Percentiles rank a stretch among this genome's conserved stretches.
Conservation (phyloP, 2,329 filamentous ascomycete species). For the Clonostachys byssicola region DNA sequence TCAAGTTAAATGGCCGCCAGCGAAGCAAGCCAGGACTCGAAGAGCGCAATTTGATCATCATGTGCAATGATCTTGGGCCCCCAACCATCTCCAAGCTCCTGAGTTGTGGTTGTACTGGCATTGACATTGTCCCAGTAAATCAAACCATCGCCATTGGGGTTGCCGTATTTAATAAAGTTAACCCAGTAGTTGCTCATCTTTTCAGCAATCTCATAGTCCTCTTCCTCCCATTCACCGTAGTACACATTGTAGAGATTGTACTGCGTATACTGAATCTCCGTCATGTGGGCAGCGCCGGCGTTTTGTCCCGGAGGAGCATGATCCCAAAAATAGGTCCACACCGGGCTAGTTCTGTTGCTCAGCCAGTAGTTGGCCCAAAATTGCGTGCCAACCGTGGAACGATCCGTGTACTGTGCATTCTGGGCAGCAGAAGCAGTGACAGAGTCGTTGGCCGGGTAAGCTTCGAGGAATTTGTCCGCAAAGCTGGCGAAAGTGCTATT, state of each 20-base stretch:
- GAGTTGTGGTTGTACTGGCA: too few species aligned
- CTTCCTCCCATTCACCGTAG: background rate
- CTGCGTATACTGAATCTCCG: conserved; percentile 29
- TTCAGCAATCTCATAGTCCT: conserved; percentile 4
- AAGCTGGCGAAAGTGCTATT: conserved; percentile 5
- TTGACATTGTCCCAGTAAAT: too few species aligned
- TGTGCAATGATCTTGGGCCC: too few species aligned
- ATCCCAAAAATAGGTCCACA: conserved; percentile 5
- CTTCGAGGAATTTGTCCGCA: conserved; percentile 9
- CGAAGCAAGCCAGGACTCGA: too few species aligned
- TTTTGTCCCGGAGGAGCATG: conserved; percentile 26
- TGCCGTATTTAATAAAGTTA: conserved; percentile 1
- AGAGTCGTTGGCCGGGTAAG: conserved; percentile 16
- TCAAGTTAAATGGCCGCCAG: too few species aligned
- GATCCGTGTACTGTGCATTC: background rate
- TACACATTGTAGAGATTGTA: conserved; percentile 22
- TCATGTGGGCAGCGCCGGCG: conserved; percentile 26
- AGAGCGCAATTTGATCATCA: too few species aligned
- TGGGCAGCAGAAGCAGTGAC: background rate
- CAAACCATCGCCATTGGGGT: background rate
- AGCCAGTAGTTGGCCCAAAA: conserved; percentile 1
- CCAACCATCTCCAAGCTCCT: too few species aligned
- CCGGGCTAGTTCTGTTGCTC: conserved; percentile 1
- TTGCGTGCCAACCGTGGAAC: conserved; percentile 1
- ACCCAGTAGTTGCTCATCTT: conserved; percentile 2